phyloP scores from a whole-genome alignment of 2,329 filamentous ascomycete species.

The Albophoma yamanashiensis region DNA sequence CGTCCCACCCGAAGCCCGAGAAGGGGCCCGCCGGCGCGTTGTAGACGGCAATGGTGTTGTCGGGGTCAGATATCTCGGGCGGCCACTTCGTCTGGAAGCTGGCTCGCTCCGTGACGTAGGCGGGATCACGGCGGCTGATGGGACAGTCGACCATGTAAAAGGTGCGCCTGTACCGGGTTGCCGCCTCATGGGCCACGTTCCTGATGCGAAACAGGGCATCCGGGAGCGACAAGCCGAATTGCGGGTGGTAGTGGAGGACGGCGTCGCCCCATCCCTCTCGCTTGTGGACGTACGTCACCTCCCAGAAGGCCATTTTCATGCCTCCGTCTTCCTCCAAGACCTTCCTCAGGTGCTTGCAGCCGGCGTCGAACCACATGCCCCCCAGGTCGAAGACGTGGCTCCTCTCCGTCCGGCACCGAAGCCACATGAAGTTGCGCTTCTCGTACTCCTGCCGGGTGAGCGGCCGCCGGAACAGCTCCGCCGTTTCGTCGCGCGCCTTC shows the following conservation, averaged over 20 bases:
- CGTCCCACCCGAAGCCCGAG: not conserved
- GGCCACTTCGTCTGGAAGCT: not conserved
- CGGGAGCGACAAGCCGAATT: not conserved
- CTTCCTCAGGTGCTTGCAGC: not conserved
- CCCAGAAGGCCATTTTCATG: not conserved
- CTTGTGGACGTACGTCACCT: not conserved
- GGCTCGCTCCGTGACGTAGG: not conserved
- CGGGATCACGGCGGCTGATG: not conserved
- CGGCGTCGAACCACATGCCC: not conserved
- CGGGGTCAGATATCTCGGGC: not conserved
- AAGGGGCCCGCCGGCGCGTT: not conserved
- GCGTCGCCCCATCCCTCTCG: not conserved
- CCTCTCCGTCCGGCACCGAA: not conserved
- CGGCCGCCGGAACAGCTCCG: not conserved
- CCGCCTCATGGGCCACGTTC: not conserved
- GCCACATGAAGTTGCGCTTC: not conserved
- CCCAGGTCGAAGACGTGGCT: not conserved
- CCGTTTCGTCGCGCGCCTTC: not conserved
- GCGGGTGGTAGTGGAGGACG: not conserved
- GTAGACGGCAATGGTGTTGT: not conserved
- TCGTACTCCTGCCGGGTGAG: not conserved
- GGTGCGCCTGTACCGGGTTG: not conserved
- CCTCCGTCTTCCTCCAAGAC: too few relatives aligned
- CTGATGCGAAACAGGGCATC: not conserved
- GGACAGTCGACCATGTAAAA: not conserved